Evolutionary conservation across 2,329 filamentous ascomycete genomes (phyloP), one percentile per base, ranked within the genome.

Genomic region (Calonectria henricotiae): DNA sequence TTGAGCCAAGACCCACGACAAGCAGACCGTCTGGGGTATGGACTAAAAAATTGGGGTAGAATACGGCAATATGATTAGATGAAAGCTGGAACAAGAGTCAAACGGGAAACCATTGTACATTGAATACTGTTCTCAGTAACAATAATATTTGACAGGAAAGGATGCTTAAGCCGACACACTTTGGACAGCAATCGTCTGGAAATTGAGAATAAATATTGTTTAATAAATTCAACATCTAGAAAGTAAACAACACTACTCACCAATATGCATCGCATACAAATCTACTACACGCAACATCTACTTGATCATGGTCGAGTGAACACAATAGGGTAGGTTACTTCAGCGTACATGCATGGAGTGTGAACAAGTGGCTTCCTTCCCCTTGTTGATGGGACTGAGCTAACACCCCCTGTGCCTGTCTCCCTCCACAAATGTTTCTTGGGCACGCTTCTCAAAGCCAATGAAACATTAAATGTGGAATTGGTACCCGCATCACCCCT

Each of bases 401-500:
- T 58, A 11, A 58, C 1, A 13, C 39, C 35, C 51, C 51, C 4
- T 58, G 35, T 17, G 32, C 27, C 4, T 17, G 20, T 55, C 13
- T 37, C 51, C 51, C 51, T 25, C 51, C 35, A 37, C 20, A 39
- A n/a, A 46, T 46, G n/a, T 12, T 8, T 46, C 8, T n/a, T 9
- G 8, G 43, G 20, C 43, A 17, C 20, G 51, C 27, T 30, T 30
- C 27, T 30, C 32, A 39, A 17, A 20, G 20, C 20, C 51, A 58
- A 58, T 58, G 32, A 39, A 39, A 39, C 51, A 13, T 39, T 39
- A 17, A 39, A 15, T 23, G 6, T 20, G 32, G 51, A 37, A 58
- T 58, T 39, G 7, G 51, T 20, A 15, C 37, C 51, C 51, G 39
- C 51, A 39, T 2, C 35, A 32, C 51, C 51, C 51, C 51, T 58